Evolutionary conservation across 106 monocot species (phyloP), one percentile per base, ranked within the genome.

Genomic region (Allium cepa): DNA sequence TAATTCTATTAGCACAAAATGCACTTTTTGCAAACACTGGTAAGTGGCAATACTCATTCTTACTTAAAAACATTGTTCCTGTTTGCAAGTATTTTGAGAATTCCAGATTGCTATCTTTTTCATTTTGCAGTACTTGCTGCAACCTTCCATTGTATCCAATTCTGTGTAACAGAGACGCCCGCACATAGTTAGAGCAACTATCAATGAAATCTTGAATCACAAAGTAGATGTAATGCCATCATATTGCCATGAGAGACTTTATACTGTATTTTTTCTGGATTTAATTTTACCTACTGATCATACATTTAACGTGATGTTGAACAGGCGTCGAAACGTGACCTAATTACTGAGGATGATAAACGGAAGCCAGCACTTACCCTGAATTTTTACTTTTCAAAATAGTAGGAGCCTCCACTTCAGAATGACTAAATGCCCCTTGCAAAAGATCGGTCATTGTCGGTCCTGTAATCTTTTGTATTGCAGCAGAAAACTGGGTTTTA

Each of bases 371-470:
- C 57, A 8, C 83, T 73, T 59, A 87, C 90, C 81, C 75, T 68
- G 62, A 27, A 26, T 66, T 47, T 47, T 53, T 85, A 68, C 17
- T 64, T 59, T 56, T 61, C 11, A 46, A 73, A 26, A 65, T 47
- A 72, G 18, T 45, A 46, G 62, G 17, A 27, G 49, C 56, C 36
- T 77, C 80, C 13, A 57, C 36, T 53, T 57, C 55, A 65, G 61
- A 77, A 71, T 60, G 50, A 72, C 53, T 81, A 73, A 91, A 91
- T 67, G 75, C 68, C 77, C 88, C 83, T 63, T 91, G 95, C 53
- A 95, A 91, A 68, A 91, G 51, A 76, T 91, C 95, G 46, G 81
- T 62, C 95, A 95, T 91, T 51, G 82, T 87, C 60, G 77, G 82
- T 47, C 67, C 76, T 72, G 79, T 81, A 17, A 26, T 65, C 52